Base-by-base conservation (phyloP, 768 basidiomycete species). In the Leccinum subgranulosum region DNA sequence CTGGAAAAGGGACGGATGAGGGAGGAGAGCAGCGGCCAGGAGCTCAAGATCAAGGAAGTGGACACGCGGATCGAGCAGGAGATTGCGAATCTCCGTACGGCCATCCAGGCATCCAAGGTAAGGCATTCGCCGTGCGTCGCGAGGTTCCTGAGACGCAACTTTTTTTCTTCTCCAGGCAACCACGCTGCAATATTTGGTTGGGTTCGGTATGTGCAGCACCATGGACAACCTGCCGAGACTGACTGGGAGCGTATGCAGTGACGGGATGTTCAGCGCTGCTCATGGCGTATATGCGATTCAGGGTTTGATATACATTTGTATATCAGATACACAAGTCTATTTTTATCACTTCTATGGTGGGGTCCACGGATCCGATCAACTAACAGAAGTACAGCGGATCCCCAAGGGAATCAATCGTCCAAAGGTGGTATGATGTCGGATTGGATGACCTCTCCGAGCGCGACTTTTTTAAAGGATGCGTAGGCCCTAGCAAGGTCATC, bases 31-130 rank as follows among this genome's bases (percentile, higher is more conserved):
- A 88, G 85, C 63, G 85, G 86, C 41, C 92, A 98, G 66, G 94
- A 97, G 67, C 77, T 95, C 53, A 98, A 98, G 83, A 91, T 98
- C 68, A 94, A 93, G 72, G 96, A 99, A 72, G 94, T 98, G 17
- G 96, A 98, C 66, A 98, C 96, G 4, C 77, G 92, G 69, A 98
- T 98, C 63, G 96, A 99, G 73, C 91, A 92, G 69, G 94, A 98
- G 74, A 96, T 96, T 68, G 92, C 94, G 9, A 85, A 84, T 3
- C 71, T 97, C 53, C 78, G 90, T 55, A 95, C 92, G 2, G 78
- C 86, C 7, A 92, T 93, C 33, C 91, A 94, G 68, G 84, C 89
- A 0, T 90, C 90, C 54, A 94, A 94, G 83, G 90, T 86, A 55
- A 33, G 78, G 14, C 6, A 1, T 25, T 39, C 17, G 33, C 33